Base-by-base conservation (phyloP, 176 grass and related monocot genomes). In the Avena eriantha region DNA sequence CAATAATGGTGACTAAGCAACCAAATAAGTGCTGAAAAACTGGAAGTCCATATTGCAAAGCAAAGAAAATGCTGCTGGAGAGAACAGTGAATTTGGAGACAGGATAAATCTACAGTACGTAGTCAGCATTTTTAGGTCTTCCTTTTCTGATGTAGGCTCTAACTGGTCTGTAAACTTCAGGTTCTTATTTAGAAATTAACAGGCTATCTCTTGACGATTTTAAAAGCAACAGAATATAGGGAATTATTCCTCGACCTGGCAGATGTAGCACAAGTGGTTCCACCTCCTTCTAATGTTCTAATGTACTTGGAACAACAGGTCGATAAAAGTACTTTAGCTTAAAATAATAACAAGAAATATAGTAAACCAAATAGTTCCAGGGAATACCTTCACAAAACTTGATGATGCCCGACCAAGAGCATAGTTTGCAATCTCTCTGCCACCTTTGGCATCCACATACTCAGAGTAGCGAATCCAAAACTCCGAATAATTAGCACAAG, bases 381-480 rank as follows among this genome's bases (percentile, higher is more conserved):
- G 15, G 11, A 31, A 66, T 84, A 98, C 96, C 96, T 98, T 98
- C 5, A 87, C 80, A 82, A 98, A 95, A 41, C 72, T 87, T 51
- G 92, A 91, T 21, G 88, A 89, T 80, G 93, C 93, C 90, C 93
- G 96, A 68, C 18, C 64, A 73, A 98, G 90, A 87, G 96, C 90
- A 90, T 87, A 73, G 71, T 89, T 86, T 80, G 96, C 91, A 88
- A 98, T 94, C 84, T 98, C 96, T 79, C 84, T 82, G 55, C 93
- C 96, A 88, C 96, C 96, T 83, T 84, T 95, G 50, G 90, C 77
- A 84, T 95, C 78, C 16, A 94, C 91, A 95, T 89, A 95, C 78
- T 98, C 93, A 6, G 88, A 86, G 61, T 98, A 98, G 67, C 96
- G 91, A 63, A 98, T 94, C 93, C 93, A 98, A 88, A 98, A 98